phyloP scores from a whole-genome alignment of 169 alveolate species.

The Amoebophrya sp. region DNA sequence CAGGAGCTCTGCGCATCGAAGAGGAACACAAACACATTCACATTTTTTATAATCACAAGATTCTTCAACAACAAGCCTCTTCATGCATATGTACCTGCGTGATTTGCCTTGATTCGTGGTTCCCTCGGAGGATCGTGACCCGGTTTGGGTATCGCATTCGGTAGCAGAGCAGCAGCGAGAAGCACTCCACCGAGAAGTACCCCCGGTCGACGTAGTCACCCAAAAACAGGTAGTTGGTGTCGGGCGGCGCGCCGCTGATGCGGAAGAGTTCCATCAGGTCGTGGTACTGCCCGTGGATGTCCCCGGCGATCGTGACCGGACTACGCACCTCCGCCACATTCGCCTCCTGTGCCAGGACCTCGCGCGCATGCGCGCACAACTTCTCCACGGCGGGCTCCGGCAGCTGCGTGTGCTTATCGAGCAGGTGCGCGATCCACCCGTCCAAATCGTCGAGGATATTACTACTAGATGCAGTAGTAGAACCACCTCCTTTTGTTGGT shows the following conservation, averaged over 20 bases:
- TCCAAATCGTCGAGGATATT: not conserved
- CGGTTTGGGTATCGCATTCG: not conserved
- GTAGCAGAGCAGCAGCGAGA: constrained; percentile 50
- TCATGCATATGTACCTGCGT: constrained; percentile 78
- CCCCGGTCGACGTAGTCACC: constrained; percentile 99
- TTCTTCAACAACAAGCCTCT: too few species aligned
- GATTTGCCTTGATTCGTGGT: constrained; percentile 94
- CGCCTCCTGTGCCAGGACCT: constrained; percentile 59
- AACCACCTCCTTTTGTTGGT: too few species aligned
- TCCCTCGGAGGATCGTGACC: constrained; percentile 92
- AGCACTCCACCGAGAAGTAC: constrained; percentile 92
- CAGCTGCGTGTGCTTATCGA: not conserved
- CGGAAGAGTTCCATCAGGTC: constrained; percentile 86
- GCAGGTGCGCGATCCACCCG: not conserved
- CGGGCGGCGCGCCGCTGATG: constrained; percentile 57
- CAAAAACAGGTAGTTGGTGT: constrained; percentile 86
- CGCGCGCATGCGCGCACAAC: constrained; percentile 37
- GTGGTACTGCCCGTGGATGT: constrained; percentile 92
- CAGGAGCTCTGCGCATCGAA: too few species aligned
- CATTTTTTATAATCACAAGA: too few species aligned
- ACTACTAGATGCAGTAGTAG: too few species aligned
- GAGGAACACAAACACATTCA: too few species aligned
- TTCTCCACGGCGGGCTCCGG: not conserved
- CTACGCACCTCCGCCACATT: constrained; percentile 65
- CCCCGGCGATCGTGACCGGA: constrained; percentile 92